Evolutionary conservation across 148 eudicot genomes (phyloP), one percentile per base, ranked within the genome.

Genomic region (Linanthus parryae): DNA sequence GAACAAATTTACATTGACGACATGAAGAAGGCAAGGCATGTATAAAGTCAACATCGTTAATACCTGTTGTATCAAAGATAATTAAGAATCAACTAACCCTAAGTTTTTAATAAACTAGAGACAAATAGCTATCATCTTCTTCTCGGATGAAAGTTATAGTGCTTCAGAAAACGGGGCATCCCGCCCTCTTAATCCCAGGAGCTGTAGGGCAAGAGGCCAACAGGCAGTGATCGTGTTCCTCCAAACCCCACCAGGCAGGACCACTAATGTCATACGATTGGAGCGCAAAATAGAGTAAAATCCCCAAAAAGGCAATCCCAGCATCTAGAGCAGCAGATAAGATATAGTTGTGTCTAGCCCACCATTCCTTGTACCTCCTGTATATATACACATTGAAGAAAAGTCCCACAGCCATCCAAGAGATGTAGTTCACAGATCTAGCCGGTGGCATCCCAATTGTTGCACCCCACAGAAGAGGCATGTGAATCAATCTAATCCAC

Each of bases 261-360:
- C 76, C 79, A 6, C n/a, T n/a, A 0, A 60, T 65, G 5, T 62
- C 46, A 8, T 37, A 26, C 0, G 49, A 59, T 56, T 67, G 70
- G 3, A 78, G 57, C 1, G 44, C 21, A 13, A 73, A 64, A 66
- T 58, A 78, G 0, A 74, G 11, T 5, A 74, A 4, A 3, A 78
- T 44, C 25, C 64, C 77, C 80, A 74, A 64, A 29, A 78, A 71
- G 1, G 72, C 80, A 16, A 71, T 33, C 13, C 84, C 84, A 2
- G 80, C 69, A 34, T 74, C 84, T 7, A 78, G 48, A 34, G 68
- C 84, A 18, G 77, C 80, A 3, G 80, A 60, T 17, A 78, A 43
- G 40, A 74, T 49, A 27, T 74, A 78, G 54, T 69, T 65, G 60
- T 73, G 64, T 33, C 50, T 43, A 0, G 69, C 74, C 84, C 84